Conservation (phyloP, 257 asterid species). For the Leptodermis oblonga region DNA sequence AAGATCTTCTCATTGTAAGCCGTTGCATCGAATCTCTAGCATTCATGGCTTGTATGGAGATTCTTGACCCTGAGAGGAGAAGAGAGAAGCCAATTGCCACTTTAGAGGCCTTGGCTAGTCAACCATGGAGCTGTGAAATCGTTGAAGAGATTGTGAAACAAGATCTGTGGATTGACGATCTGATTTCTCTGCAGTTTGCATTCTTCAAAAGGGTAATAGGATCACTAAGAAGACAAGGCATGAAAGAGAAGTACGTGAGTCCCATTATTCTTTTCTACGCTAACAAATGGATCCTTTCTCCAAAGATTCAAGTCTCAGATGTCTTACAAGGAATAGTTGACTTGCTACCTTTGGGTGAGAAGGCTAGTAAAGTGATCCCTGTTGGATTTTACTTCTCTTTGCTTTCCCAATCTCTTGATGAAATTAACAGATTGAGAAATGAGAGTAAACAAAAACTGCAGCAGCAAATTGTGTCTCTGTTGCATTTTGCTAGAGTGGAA, state of each 20-base stretch:
- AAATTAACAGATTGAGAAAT: constrained; percentile 25
- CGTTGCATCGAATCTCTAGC: constrained; percentile 79
- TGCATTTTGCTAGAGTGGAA: constrained; percentile 48
- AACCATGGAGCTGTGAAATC: constrained; percentile 34
- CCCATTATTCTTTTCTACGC: constrained; percentile 61
- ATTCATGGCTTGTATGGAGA: constrained; percentile 89
- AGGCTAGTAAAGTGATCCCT: constrained; percentile 47
- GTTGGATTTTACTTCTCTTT: constrained; percentile 59
- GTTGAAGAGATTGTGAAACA: constrained; percentile 38
- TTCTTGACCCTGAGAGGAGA: constrained; percentile 76
- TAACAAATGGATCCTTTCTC: constrained; percentile 37
- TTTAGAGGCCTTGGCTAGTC: constrained; percentile 36
- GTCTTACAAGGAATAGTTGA: constrained; percentile 45
- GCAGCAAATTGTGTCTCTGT: constrained; percentile 39
- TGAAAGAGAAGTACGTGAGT: constrained; percentile 67
- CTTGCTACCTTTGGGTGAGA: constrained; percentile 42
- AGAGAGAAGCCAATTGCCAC: constrained; percentile 54
- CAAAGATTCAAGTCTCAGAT: constrained; percentile 12
- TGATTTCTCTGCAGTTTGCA: constrained; percentile 50
- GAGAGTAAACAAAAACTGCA: constrained; percentile 49
- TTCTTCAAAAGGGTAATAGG: constrained; percentile 61
- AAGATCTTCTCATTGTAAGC: constrained; percentile 58
- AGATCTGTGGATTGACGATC: constrained; percentile 63
- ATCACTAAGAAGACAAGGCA: constrained; percentile 68
- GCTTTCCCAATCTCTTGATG: constrained; percentile 40